A percentile compares a stretch with the other conserved stretches of the same genome.
Evolutionary conservation across 2,329 filamentous ascomycete species (phyloP).

Genomic region (Colletotrichum abscissum): DNA sequence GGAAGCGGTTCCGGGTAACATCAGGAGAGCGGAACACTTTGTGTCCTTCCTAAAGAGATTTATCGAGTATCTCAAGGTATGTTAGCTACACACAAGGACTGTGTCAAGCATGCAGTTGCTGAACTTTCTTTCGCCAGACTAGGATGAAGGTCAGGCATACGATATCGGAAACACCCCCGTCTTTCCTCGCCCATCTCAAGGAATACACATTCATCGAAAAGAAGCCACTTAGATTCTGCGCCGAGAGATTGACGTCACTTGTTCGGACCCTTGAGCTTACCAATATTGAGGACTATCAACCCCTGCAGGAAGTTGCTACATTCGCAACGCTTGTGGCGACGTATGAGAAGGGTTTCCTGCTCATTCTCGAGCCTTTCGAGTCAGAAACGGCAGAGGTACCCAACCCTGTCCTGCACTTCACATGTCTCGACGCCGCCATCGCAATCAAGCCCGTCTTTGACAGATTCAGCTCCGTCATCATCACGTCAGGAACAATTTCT

Average conservation of each 20-base stretch:
- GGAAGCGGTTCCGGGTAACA: slow-evolving; percentile 96
- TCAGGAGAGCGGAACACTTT: slow-evolving; percentile 95
- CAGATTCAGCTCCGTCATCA: slow-evolving; percentile 96
- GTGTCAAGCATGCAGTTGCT: background rate
- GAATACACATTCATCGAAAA: slow-evolving; percentile 98
- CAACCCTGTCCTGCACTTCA: slow-evolving; percentile 97
- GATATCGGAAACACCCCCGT: slow-evolving; percentile 95
- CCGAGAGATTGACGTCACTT: slow-evolving; percentile 92
- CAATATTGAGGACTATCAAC: slow-evolving; percentile 97
- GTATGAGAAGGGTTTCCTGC: slow-evolving; percentile 94
- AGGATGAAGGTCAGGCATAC: slow-evolving; percentile 98
- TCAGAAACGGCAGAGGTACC: slow-evolving; percentile 95
- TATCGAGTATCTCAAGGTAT: slow-evolving; percentile 90
- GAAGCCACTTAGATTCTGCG: slow-evolving; percentile 94
- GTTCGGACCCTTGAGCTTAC: slow-evolving; percentile 95
- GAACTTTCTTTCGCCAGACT: slow-evolving; percentile 63
- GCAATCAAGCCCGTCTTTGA: slow-evolving; percentile 98
- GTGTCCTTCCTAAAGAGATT: slow-evolving; percentile 94
- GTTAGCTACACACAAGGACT: background rate
- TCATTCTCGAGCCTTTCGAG: slow-evolving; percentile 98
- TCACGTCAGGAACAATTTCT: slow-evolving; percentile 97
- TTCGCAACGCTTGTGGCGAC: slow-evolving; percentile 97
- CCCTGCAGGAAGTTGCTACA: slow-evolving; percentile 95
- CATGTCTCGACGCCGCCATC: slow-evolving; percentile 95
- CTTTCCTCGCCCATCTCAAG: slow-evolving; percentile 91